Evolutionary conservation across 23 red algal genomes (phyloP), one percentile per base, ranked within the genome.

Genomic region (Porphyridium purpureum): DNA sequence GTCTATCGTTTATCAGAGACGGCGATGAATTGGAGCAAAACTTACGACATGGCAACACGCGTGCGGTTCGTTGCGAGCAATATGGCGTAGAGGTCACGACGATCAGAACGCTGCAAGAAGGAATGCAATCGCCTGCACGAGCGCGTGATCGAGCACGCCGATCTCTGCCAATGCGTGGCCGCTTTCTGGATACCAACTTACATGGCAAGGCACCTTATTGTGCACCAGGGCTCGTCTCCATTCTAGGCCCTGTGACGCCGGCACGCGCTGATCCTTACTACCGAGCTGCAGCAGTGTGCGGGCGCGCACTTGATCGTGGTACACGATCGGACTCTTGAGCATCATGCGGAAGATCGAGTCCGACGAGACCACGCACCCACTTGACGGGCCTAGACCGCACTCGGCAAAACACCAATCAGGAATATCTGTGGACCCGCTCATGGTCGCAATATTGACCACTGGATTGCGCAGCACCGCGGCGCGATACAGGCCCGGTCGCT

Each of bases 361-460:
- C 7, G 2, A 11, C 27, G 24, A 46, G 3, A 1, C 2, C 0
- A 2, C 46, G 2, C 11, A 17, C 0, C 34, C 55, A 8, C 69
- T 47, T 17, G 47, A 24, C 5, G 51, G 35, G 42, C 53, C 50
- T 1, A 60, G 31, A 1, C 74, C 79, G 5, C 59, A 34, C 48
- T 95, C 88, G 11, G 51, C 60, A 38, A 75, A 95, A 44, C 72
- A 95, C 88, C 88, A 95, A 20, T 95, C 88, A n/a, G 64, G 60
- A 59, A 95, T 95, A 35, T 95, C 88, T 25, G 88, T 85, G 7
- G 14, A 30, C n/a, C 42, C 55, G 14, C 60, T 74, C 88, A 95
- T 95, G 19, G 68, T 29, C 7, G 81, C 88, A 20, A 95, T 49
- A 49, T 95, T 70, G 11, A 80, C 67, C 15, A 95, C 88, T 27